Base-by-base conservation (phyloP, 352 stramenopile species). In the Phytophthora boehmeriae region DNA sequence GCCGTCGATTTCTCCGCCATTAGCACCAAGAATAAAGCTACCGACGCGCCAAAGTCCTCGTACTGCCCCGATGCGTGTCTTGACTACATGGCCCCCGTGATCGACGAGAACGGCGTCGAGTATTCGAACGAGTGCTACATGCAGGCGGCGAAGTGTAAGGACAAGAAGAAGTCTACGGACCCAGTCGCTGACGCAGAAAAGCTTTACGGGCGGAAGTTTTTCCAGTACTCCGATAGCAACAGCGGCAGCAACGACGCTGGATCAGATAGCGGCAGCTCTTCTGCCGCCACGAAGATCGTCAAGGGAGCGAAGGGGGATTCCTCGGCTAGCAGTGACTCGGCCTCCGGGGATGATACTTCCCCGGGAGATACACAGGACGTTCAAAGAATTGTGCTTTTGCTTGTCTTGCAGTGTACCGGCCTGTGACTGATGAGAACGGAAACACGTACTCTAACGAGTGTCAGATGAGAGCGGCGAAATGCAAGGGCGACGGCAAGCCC, bases 391-490 rank as follows among this genome's bases (percentile, higher is more conserved):
- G 11, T 41, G 34, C 34, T 41, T 14, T 19, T 41, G 34, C 34
- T 14, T 41, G 34, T 13, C 16, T 41, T 5, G 34, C 34, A 14
- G 34, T 72, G 16, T 73, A 71, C 36, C 25, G 59, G 2, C 65
- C 66, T 30, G 54, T 69, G 23, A 66, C 46, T n/a, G 59, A 71
- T 16, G 60, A 62, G n/a, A 54, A 79, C 34, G 66, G 66, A 9
- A 44, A 59, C 23, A 56, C 49, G 16, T 79, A 79, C 54, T 30
- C 51, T 14, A 79, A 66, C 53, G 36, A 45, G 47, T 79, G 71
- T 34, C 62, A 66, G 30, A 44, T 76, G 22, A 38, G 36, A 2
- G 59, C 71, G 28, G 47, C 55, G 0, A 30, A 64, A 22, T 83
- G 68, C 52, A 69, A 51, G 27, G 42, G n/a, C n/a, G 49, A 59